Conservation (phyloP, 1,284 basidiomycete genomes). For the Gomphus bonarii region DNA sequence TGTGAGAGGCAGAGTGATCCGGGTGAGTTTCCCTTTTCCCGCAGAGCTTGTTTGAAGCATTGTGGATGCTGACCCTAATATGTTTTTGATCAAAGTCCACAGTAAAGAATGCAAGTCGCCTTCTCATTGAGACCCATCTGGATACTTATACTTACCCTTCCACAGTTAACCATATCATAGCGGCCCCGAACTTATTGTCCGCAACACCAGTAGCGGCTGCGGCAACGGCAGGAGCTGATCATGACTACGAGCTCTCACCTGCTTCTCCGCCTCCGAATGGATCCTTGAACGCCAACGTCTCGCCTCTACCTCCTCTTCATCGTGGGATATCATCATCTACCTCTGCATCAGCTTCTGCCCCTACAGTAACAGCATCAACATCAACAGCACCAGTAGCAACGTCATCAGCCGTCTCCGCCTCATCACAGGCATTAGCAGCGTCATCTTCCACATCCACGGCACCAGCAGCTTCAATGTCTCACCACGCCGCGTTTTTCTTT, state of each 20-base stretch:
- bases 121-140: not conserved
- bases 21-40: constrained; percentile 30
- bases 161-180: constrained; percentile 40
- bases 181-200: not conserved
- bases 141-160: not conserved
- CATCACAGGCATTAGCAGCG: too few species aligned
- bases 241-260: not conserved
- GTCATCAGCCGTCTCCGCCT: not conserved
- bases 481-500: too few species aligned
- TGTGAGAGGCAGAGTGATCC: constrained; percentile 54
- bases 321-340: not conserved
- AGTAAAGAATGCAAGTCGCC: constrained; percentile 55
- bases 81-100: constrained; percentile 33
- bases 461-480: too few species aligned
- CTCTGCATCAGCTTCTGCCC: not conserved
- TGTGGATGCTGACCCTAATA: not conserved
- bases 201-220: too few species aligned
- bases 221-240: not conserved
- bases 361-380: not conserved
- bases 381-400: not conserved
- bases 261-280: not conserved
- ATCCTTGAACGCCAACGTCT: not conserved
- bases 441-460: too few species aligned
- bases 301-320: not conserved
- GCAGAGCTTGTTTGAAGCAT: not conserved